phyloP scores from a whole-genome alignment of 345 rosid species.

The Boechera stricta region DNA sequence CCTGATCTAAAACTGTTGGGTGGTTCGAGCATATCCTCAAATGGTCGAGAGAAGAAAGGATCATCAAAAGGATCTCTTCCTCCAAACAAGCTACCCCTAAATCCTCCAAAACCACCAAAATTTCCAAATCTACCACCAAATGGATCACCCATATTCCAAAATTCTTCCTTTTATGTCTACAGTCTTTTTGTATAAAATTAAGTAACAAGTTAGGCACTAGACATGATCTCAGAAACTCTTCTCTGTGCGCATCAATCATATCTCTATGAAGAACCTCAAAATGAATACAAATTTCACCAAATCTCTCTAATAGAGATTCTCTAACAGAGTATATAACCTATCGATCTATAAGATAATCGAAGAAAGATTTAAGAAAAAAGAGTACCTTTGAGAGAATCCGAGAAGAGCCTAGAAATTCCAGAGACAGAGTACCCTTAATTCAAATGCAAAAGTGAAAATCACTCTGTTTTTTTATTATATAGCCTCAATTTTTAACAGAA shows the following conservation, averaged over 20 bases:
- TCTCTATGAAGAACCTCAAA: neutral
- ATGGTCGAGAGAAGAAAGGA: constrained; percentile 67
- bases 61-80: constrained; percentile 80
- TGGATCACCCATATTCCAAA: constrained; percentile 51
- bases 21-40: constrained; percentile 51
- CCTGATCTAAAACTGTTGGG: constrained; percentile 38
- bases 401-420: constrained; percentile 35
- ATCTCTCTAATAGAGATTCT: neutral
- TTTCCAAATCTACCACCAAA: constrained; percentile 53
- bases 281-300: neutral
- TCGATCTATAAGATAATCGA: neutral
- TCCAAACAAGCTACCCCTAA: constrained; percentile 61
- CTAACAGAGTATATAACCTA: neutral
- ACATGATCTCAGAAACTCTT: neutral
- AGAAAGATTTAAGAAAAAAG: constrained; percentile 6
- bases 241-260: neutral
- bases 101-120: constrained; percentile 46
- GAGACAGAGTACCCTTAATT: neutral
- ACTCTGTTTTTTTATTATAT: constrained; percentile 16
- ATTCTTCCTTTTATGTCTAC: constrained; percentile 53
- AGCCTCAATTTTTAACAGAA: neutral
- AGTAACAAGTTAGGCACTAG: neutral
- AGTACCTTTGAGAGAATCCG: constrained; percentile 29
- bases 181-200: constrained; percentile 29
- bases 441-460: neutral